A percentile compares a stretch with the other conserved stretches of the same genome.
These are phyloP conservation scores for Polyporus tsugae DNA, from an alignment of 1,284 basidiomycete species.

Conservation along the genomic window DNA sequence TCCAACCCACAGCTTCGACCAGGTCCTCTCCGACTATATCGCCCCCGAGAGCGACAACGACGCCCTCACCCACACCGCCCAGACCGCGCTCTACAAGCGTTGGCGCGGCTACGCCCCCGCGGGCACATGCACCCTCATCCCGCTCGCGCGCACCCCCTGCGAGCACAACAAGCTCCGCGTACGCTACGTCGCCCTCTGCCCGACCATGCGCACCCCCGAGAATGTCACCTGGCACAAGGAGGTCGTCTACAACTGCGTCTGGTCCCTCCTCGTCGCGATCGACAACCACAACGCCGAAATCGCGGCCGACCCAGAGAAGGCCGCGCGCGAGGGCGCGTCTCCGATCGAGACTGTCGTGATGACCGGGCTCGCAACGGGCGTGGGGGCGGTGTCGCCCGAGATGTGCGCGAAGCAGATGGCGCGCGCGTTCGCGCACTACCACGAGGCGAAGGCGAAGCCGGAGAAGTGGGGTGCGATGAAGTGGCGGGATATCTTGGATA, in stretches of 20 bases:
- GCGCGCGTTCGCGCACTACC: slow-evolving; percentile 29
- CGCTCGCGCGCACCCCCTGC: slow-evolving; percentile 29
- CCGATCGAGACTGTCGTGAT: slow-evolving; percentile 28
- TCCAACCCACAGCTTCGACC: slow-evolving; percentile 27
- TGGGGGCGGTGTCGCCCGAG: slow-evolving; percentile 23
- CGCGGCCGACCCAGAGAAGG: slow-evolving; percentile 2
- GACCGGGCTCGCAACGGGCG: slow-evolving; percentile 35
- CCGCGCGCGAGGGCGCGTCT: not conserved
- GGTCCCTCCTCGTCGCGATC: slow-evolving; percentile 38
- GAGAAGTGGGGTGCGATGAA: slow-evolving; percentile 27
- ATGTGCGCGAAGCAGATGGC: slow-evolving; percentile 35
- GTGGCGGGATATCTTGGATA: slow-evolving; percentile 22
- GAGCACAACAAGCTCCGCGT: slow-evolving; percentile 28
- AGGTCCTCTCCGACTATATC: slow-evolving; percentile 31
- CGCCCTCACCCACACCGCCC: slow-evolving; percentile 34
- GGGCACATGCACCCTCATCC: slow-evolving; percentile 39
- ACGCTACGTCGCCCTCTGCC: slow-evolving; percentile 34
- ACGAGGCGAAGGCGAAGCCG: slow-evolving; percentile 22
- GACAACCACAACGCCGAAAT: slow-evolving; percentile 30
- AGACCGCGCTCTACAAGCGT: slow-evolving; percentile 32
- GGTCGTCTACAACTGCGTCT: slow-evolving; percentile 43
- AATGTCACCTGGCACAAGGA: slow-evolving; percentile 39
- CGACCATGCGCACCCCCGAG: slow-evolving; percentile 39
- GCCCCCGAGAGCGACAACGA: slow-evolving; percentile 25
- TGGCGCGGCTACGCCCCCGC: slow-evolving; percentile 39